Evolutionary conservation across 2,329 filamentous ascomycete species (phyloP), one percentile per base, ranked within the genome.

Genomic region (Colletotrichum sp.): DNA sequence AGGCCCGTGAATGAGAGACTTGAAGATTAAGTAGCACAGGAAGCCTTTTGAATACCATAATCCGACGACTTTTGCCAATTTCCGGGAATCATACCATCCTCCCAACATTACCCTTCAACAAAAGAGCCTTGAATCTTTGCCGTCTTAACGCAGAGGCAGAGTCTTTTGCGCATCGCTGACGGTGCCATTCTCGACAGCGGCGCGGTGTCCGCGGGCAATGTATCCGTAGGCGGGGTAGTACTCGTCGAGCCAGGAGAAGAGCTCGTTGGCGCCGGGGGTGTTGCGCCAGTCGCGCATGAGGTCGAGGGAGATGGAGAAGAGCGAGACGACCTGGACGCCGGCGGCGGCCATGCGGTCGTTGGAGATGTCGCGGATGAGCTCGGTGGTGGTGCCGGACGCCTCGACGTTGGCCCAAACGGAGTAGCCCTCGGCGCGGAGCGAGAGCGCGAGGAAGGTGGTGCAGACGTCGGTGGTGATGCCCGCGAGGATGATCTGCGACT

Each of bases 381-480:
- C 81, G 3, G 89, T 91, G 24, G 92, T 92, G 2, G 94, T 95
- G 2, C 93, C 94, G 0, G 90, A 92, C 3, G 92, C 93, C 79
- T 95, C 94, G 68, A 92, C 89, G 84, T 95, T 94, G 79, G 93
- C 93, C 86, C 90, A 95, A 74, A 96, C 94, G 48, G 90, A 90
- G 86, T 95, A 96, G 30, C 94, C 94, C 59, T 91, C 93, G 16
- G 92, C 90, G 43, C 92, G 88, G 6, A 95, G 90, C 1, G 93
- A 93, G n/a, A 95, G 88, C 0, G 94, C 92, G 7, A 94, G 88
- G 86, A 95, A 95, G 1, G 93, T 87, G 26, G 93, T 94, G 88
- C 93, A 95, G 74, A 95, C 93, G 82, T 96, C 94, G 1, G 94
- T 95, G 3, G 91, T 89, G 79, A 95, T 95, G 9, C 94, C 93